Evolutionary conservation across 2,329 filamentous ascomycete species (phyloP), one percentile per base, ranked within the genome.

Genomic region (Sarocladium brachiariae): DNA sequence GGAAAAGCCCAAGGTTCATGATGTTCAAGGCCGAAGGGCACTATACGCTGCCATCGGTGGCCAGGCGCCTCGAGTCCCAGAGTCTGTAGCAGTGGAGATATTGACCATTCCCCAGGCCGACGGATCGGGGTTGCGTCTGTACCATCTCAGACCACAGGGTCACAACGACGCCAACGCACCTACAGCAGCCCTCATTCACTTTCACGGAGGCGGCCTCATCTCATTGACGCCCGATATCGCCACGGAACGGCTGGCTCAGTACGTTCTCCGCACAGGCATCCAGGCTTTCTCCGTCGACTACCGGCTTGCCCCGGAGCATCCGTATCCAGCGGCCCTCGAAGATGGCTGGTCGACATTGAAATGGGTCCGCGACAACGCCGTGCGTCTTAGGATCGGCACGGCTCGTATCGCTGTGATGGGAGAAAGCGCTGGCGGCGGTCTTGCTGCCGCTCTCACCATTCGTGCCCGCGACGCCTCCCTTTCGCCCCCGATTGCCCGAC

Each of bases 131-230:
- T n/a, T n/a, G n/a, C n/a, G n/a, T n/a, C n/a, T n/a, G n/a, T n/a
- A n/a, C n/a, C n/a, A n/a, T n/a, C n/a, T n/a, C n/a, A n/a, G n/a
- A n/a, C n/a, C n/a, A n/a, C n/a, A n/a, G n/a, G n/a, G n/a, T n/a
- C n/a, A n/a, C n/a, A n/a, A n/a, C n/a, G n/a, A n/a, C n/a, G n/a
- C 33, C 19, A 31, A 14, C 19, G 33, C 23, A 9, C 51, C 56
- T 10, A 34, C 48, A 1, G 60, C 63, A 3, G 67, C 64, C 1
- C 57, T 70, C 7, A 39, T 68, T 18, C 64, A 69, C 51, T 53
- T 64, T 18, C 72, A 75, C 51, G 70, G 70, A 24, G 71, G 72
- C 14, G 71, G 70, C 13, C 65, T 67, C 41, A 59, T 74, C 23
- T 51, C 57, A 1, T 59, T 66, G 4, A 58, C 51, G 27, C 58